Percentiles rank a stretch among this genome's conserved stretches.
phyloP scores from a whole-genome alignment of 768 basidiomycete species.

The Pleurotus giganteus region DNA sequence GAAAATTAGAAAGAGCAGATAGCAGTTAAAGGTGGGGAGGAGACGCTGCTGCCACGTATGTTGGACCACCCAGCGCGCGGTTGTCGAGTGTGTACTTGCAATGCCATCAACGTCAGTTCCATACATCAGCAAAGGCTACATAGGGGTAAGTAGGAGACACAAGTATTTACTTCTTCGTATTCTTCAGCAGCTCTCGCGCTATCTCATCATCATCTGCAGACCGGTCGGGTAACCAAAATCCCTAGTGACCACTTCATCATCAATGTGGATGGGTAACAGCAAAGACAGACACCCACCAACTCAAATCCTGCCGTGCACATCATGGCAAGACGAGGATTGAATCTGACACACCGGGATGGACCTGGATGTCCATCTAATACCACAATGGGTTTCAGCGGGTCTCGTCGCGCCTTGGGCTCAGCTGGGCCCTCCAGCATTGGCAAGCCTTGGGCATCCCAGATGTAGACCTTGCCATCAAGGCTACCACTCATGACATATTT shows the following conservation, averaged over 20 bases:
- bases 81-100: not conserved
- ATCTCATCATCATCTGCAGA: constrained; percentile 60
- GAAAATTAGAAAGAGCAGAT: not conserved
- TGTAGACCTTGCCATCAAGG: constrained; percentile 76
- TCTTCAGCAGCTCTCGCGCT: constrained; percentile 67
- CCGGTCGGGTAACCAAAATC: constrained; percentile 22
- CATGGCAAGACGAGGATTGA: constrained; percentile 90
- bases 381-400: constrained; percentile 38
- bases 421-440: constrained; percentile 48
- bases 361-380: constrained; percentile 79
- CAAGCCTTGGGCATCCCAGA: constrained; percentile 84
- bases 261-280: not conserved
- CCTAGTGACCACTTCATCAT: constrained; percentile 11
- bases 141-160: not conserved
- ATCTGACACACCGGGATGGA: constrained; percentile 80
- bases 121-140: not conserved
- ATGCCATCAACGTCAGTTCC: not conserved
- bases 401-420: constrained; percentile 53
- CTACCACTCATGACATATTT: constrained; percentile 86
- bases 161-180: constrained; percentile 25
- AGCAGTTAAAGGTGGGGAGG: not conserved
- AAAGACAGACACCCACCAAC: constrained; percentile 49
- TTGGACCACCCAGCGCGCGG: not conserved
- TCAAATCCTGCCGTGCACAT: constrained; percentile 82
- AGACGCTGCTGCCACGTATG: constrained; percentile 3